These are phyloP conservation scores for Trametes sanguinea DNA, from an alignment of 768 basidiomycete genomes.

Conservation along the genomic window DNA sequence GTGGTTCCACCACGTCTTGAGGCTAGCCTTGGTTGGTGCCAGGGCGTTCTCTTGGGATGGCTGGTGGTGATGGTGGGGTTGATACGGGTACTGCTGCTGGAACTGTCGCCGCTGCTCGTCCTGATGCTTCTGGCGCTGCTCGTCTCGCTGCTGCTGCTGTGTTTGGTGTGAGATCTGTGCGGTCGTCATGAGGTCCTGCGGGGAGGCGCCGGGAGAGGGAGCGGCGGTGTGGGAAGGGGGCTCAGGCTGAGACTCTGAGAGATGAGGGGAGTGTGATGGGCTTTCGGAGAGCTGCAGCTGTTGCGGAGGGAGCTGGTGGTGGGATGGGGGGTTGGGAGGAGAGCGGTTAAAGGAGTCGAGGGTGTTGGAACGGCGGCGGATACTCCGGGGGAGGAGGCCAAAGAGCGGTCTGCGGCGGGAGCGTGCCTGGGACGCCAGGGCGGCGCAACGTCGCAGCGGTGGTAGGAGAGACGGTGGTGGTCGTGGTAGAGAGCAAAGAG, in stretches of 20 bases:
- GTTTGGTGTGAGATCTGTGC: conserved; percentile 7
- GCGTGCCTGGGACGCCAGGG: conserved; percentile 20
- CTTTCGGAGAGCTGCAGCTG: not conserved
- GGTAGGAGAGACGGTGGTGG: not conserved
- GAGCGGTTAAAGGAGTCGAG: conserved; percentile 13
- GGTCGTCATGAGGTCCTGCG: conserved; percentile 7
- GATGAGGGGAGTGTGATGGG: conserved; percentile 5
- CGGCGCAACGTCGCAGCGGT: conserved; percentile 16
- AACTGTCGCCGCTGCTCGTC: conserved; percentile 11
- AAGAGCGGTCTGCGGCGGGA: conserved; percentile 25
- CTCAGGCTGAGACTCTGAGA: not conserved
- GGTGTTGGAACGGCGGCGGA: conserved; percentile 25
- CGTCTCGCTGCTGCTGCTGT: conserved; percentile 9
- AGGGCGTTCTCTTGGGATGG: conserved; percentile 14
- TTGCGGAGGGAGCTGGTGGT: not conserved
- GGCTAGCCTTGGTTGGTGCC: conserved; percentile 33
- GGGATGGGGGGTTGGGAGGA: not conserved
- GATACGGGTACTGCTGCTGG: conserved; percentile 14
- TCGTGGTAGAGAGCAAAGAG: not conserved
- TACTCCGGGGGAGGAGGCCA: conserved; percentile 20
- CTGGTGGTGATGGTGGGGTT: conserved; percentile 1
- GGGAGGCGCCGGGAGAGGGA: conserved; percentile 3
- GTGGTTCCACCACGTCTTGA: conserved; percentile 83
- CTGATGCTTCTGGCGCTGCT: conserved; percentile 1
- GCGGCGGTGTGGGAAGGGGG: not conserved